Conservation (phyloP, 176 grass and related monocot species). For the Carex pumila region DNA sequence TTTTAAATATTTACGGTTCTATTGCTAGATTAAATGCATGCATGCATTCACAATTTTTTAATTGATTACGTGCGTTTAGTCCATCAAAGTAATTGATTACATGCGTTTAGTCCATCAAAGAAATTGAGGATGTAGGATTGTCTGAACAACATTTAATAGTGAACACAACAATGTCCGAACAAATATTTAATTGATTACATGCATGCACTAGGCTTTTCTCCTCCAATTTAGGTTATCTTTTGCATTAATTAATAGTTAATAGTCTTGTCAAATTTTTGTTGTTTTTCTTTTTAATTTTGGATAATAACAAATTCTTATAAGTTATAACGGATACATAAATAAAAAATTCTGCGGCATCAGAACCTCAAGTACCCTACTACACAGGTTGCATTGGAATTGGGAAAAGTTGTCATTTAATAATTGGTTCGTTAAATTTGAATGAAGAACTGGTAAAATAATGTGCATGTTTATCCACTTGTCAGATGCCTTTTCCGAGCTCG, state of each 20-base stretch:
- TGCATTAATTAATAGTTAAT: not conserved
- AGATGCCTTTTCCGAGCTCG: conserved; percentile 1
- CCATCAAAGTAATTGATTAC: no score
- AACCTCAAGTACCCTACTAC: not conserved
- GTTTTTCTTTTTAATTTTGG: not conserved
- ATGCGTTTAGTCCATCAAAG: no score
- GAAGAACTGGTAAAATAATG: not conserved
- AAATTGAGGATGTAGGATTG: no score
- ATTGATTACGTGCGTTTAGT: no score
- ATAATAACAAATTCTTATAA: not conserved
- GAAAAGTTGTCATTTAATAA: not conserved
- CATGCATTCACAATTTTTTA: no score
- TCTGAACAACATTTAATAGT: no score
- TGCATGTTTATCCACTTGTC: not conserved
- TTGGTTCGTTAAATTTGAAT: not conserved
- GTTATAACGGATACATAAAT: not conserved
- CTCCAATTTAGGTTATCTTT: not conserved
- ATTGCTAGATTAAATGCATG: not conserved
- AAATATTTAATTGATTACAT: no score
- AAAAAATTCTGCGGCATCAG: not conserved
- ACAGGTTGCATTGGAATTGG: not conserved
- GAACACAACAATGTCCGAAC: no score
- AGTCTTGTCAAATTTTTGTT: not conserved
- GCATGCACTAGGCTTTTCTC: not conserved
- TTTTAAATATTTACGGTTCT: not conserved